phyloP scores from a whole-genome alignment of 2,329 filamentous ascomycete genomes.

The Penicillium sp. region DNA sequence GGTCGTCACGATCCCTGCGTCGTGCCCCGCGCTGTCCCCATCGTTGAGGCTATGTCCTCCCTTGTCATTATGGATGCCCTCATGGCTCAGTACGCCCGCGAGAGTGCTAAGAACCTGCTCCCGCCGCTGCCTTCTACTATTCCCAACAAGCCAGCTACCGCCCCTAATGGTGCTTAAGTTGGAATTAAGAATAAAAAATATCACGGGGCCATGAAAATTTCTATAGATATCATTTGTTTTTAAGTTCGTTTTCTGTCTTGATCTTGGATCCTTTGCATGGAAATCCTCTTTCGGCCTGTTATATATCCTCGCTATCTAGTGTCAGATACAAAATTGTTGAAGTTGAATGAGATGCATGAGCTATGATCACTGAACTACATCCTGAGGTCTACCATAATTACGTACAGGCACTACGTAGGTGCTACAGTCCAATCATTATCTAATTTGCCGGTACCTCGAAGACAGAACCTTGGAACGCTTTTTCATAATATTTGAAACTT shows the following conservation, averaged over 20 bases:
- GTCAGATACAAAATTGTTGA: conserved; percentile 10
- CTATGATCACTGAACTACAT: conserved; percentile 8
- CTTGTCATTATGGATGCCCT: conserved; percentile 84
- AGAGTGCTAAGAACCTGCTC: conserved; percentile 48
- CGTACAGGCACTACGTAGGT: too few relatives aligned
- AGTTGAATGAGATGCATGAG: conserved; percentile 19
- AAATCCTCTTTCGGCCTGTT: neutral
- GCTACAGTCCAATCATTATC: too few relatives aligned
- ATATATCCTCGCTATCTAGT: neutral
- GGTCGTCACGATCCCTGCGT: conserved; percentile 94
- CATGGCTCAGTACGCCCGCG: conserved; percentile 72
- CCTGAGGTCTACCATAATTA: too few relatives aligned
- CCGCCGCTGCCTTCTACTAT: conserved; percentile 42
- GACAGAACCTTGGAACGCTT: neutral
- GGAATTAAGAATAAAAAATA: neutral
- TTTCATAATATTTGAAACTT: neutral
- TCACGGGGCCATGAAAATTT: conserved; percentile 7
- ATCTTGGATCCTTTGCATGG: neutral
- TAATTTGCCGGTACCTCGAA: neutral
- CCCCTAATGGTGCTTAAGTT: conserved; percentile 17
- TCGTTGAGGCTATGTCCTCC: conserved; percentile 80
- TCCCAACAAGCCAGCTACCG: conserved; percentile 35
- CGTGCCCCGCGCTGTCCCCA: conserved; percentile 76
- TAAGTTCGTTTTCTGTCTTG: neutral
- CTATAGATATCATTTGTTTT: conserved; percentile 3